Evolutionary conservation across 208 protist species (phyloP).

Genomic region (Plasmodiophora brassicae): DNA sequence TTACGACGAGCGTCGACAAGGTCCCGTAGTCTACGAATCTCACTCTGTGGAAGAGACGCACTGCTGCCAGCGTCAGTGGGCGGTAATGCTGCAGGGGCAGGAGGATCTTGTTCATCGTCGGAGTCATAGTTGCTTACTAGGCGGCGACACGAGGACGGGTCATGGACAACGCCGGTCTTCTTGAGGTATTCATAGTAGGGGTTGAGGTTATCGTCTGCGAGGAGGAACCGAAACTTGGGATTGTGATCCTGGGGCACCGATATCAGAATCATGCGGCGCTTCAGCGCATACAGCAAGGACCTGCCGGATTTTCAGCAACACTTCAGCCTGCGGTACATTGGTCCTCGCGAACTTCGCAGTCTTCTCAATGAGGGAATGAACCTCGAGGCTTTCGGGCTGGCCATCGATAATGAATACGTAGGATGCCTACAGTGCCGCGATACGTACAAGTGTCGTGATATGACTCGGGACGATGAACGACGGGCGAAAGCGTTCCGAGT

Average conservation of each 20-base stretch:
- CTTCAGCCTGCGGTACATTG: background rate
- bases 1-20: too few species aligned
- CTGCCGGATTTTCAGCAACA: background rate
- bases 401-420: background rate
- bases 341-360: background rate
- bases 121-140: background rate
- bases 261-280: background rate
- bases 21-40: too few species aligned
- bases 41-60: too few species aligned
- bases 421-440: too few species aligned
- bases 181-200: background rate
- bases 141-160: background rate
- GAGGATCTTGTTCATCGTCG: background rate
- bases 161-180: background rate
- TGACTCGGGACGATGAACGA: background rate
- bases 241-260: background rate
- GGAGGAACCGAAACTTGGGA: background rate
- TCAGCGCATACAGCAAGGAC: background rate
- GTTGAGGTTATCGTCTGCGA: background rate
- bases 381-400: background rate
- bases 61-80: too few species aligned
- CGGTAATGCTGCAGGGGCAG: too few species aligned
- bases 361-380: background rate
- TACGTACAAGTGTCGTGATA: background rate
- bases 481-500: background rate